Base-by-base conservation (phyloP, 768 basidiomycete species). In the Calocera cornea region DNA sequence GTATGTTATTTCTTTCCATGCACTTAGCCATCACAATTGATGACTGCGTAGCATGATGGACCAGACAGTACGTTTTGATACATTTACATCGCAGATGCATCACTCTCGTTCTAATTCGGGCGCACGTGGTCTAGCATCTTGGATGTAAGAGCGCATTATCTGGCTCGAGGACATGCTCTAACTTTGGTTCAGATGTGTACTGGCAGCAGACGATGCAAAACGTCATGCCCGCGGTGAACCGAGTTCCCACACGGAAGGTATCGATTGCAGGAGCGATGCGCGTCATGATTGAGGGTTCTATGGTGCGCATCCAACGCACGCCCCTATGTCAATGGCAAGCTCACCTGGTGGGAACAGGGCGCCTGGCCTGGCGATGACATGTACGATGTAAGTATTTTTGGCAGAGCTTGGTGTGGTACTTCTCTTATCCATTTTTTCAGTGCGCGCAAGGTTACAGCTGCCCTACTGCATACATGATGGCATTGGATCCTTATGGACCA, bases 141-240 rank as follows among this genome's bases (percentile, higher is more conserved):
- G 88, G 83, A 86, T 89, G 84, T 84, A 86, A 71, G 86, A 87
- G 72, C 86, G 86, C 22, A 19, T 10, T 19, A 41, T 41, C 86
- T 84, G 75, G 72, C 85, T 67, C 82, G 82, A 87, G 16, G 17
- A 64, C 27, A 63, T 2, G 5, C 24, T 7, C n/a, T 49, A 22
- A 34, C 5, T 49, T 16, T 14, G 22, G 33, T 19, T 65, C 67
- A 34, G 41, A 67, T 29, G 44, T 54, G 22, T 65, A 65, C 34
- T 66, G 65, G 41, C 64, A 68, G 19, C 54, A 60, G 33, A 85
- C 69, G 83, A 80, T 69, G 84, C 87, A 89, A 69, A 85, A 76
- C 19, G 27, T 31, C 5, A 84, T 84, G 82, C 84, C 83, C 7
- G 73, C 75, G 34, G 75, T 85, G 49, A 81, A 80, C 64, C 77